These are phyloP conservation scores for Lasiosphaeriaceae sp. DNA, from an alignment of 495 filamentous ascomycete genomes.

Conservation along the genomic window DNA sequence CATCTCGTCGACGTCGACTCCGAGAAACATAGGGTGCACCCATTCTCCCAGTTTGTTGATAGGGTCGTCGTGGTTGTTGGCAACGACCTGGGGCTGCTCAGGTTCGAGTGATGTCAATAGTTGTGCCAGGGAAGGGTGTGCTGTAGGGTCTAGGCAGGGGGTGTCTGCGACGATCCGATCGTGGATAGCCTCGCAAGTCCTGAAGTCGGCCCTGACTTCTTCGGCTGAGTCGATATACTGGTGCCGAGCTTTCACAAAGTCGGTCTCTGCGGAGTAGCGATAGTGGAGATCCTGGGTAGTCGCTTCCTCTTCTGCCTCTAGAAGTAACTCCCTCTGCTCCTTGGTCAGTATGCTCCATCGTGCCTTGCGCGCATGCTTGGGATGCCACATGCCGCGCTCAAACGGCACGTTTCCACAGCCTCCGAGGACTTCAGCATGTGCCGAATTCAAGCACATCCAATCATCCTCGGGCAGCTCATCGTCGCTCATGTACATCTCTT, in stretches of 20 bases:
- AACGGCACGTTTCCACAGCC: slow-evolving; percentile 33
- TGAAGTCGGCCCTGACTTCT: too few relatives aligned
- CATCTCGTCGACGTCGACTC: too few relatives aligned
- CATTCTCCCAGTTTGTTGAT: too few relatives aligned
- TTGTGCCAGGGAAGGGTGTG: too few relatives aligned
- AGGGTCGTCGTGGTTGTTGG: too few relatives aligned
- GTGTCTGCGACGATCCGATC: too few relatives aligned
- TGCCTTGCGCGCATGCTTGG: slow-evolving; percentile 32
- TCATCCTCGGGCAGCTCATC: slow-evolving; percentile 18
- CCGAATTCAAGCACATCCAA: not conserved
- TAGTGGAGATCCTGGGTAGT: not conserved
- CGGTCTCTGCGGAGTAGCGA: not conserved
- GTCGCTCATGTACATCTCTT: slow-evolving; percentile 46
- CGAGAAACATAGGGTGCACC: too few relatives aligned
- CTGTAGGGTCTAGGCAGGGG: too few relatives aligned
- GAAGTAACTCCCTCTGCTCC: slow-evolving; percentile 23
- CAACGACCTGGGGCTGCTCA: too few relatives aligned
- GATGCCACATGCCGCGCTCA: slow-evolving; percentile 26
- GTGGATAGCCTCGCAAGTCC: too few relatives aligned
- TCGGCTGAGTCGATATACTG: too few relatives aligned
- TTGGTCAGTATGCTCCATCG: slow-evolving; percentile 25
- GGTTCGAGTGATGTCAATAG: too few relatives aligned
- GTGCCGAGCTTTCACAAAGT: not conserved
- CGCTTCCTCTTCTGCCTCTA: slow-evolving; percentile 2
- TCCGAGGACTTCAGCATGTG: slow-evolving; percentile 12